These are phyloP conservation scores for Sporobolomyces pararoseus DNA, from an alignment of 768 basidiomycete species.

Conservation along the genomic window DNA sequence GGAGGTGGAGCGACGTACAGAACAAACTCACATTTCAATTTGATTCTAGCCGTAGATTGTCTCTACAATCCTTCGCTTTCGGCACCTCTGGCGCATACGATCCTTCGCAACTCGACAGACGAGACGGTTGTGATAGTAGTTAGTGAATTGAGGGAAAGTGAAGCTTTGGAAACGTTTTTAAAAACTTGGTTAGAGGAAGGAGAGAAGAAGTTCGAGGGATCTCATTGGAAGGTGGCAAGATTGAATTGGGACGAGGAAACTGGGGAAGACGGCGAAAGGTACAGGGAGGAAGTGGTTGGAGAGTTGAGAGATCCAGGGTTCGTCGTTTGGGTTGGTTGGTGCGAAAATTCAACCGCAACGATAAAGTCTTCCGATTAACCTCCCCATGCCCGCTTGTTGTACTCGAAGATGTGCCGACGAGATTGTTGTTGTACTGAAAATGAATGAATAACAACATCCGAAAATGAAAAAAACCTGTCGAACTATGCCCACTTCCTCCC, in stretches of 20 bases:
- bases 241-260: neutral
- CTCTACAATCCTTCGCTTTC: slow-evolving; percentile 36
- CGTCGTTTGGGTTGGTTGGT: neutral
- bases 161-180: slow-evolving; percentile 12
- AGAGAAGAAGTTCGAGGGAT: neutral
- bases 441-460: too few species aligned
- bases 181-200: neutral
- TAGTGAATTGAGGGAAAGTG: slow-evolving; percentile 3
- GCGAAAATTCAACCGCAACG: neutral
- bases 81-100: slow-evolving; percentile 16
- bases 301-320: neutral
- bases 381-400: too few species aligned
- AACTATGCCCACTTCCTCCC: too few species aligned
- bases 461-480: too few species aligned
- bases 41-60: slow-evolving; percentile 35
- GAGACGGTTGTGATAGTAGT: slow-evolving; percentile 18
- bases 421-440: neutral
- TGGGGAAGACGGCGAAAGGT: neutral
- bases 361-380: too few species aligned
- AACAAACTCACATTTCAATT: neutral
- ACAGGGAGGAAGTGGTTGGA: neutral
- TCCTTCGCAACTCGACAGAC: neutral
- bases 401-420: neutral
- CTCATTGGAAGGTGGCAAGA: neutral
- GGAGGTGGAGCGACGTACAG: too few species aligned